Base-by-base conservation (phyloP, 2,329 filamentous ascomycete genomes). In the Beauveria brongniartii region DNA sequence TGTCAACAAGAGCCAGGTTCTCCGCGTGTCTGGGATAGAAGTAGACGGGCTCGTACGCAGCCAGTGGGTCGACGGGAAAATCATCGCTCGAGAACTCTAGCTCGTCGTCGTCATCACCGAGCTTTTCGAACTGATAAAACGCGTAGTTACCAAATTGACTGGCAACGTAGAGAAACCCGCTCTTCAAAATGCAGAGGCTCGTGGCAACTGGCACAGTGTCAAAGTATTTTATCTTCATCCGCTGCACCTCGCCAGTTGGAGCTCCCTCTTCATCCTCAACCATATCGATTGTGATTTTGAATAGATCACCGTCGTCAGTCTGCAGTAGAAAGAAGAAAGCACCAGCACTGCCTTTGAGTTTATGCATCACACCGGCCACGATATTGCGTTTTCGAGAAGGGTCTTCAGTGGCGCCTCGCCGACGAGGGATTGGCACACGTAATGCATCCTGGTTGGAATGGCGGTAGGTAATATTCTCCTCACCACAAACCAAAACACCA, bases 281-380 rank as follows among this genome's bases (percentile, higher is more conserved):
- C 86, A 97, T 93, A 65, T 97, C 92, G 63, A 99, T 86, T 0
- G 89, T 97, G 55, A 97, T 83, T 73, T 97, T 97, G 82, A 99
- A 97, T 7, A 99, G 80, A 73, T 99, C 95, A n/a, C 94, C 94
- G 72, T 99, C 95, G 62, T 99, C 94, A 0, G 90, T 92, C 72
- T 99, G 94, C 0, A 99, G 78, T 3, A 99, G 83, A 72, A 97
- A 96, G 79, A 99, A 99, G 77, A 99, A 99, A 1, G 92, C 92
- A 30, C 92, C 92, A 6, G 80, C 81, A 62, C 81, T 87, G 63
- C 85, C 85, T 69, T 94, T 93, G 72, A 97, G 87, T 73, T 95
- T 96, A 77, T 99, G 94, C 86, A 97, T 93, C n/a, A 96, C 92
- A 55, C 94, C 94, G 3, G 90, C 84, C 1, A 93, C 87, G 62